Evolutionary conservation across 768 basidiomycete genomes (phyloP), one percentile per base, ranked within the genome.

Genomic region (Lentinus brumalis): DNA sequence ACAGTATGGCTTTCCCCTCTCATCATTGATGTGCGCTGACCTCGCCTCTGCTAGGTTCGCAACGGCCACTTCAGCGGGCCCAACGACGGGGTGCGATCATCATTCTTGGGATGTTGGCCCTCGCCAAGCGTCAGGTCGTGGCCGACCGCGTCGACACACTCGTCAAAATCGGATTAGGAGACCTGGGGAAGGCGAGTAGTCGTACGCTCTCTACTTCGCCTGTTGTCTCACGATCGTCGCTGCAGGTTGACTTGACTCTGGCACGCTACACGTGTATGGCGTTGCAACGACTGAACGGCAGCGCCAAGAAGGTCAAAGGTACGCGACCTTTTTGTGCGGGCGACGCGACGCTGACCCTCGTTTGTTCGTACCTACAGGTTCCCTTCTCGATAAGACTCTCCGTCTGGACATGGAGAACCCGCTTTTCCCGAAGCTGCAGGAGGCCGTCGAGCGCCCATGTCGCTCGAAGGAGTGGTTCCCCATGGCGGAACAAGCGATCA

Each of bases 261-360:
- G 95, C 96, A 0, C 83, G 92, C 49, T 98, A 97, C 70, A 97
- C 95, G 0, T 98, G 94, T 70, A 86, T 98, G 52, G 94, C 95
- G 0, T 77, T 98, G 45, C 94, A 96, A 64, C 84, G 97, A 0
- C 79, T 99, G 9, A 93, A 93, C 51, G 97, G 97, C 2, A 96
- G 92, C 66, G 92, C 86, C 31, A 99, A 99, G 79, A 99, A 98
- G 71, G 86, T 99, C 61, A 99, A 99, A 79, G 96, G 94, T 88
- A 56, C 56, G 10, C 12, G 53, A 44, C 26, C 10, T 55, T 38
- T 18, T 50, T 14, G 8, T 42, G 14, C 42, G 11, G 1, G 2
- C 11, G 5, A 2, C 14, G 8, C 14, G 7, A 15, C 29, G 12
- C 11, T 18, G 7, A 6, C 56, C 26, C 21, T 26, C 21, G 21